These are phyloP conservation scores for Botrytis hyacinthi DNA, from an alignment of 2,329 filamentous ascomycete genomes.

Conservation along the genomic window DNA sequence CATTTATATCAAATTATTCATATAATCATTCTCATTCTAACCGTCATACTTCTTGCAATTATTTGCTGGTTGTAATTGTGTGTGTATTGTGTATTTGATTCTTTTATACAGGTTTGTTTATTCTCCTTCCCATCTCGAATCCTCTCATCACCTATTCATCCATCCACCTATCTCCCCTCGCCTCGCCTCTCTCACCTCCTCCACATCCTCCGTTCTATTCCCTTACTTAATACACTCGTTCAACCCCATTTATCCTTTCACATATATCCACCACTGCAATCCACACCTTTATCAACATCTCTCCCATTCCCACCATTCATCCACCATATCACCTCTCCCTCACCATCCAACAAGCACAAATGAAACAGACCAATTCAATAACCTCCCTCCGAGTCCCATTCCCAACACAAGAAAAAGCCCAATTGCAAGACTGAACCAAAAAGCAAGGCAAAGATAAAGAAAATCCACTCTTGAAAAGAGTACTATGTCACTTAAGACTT, in stretches of 20 bases:
- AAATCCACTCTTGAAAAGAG: constrained; percentile 2
- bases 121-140: background rate
- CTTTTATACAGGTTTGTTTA: constrained; percentile 9
- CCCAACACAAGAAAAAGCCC: constrained; percentile 9
- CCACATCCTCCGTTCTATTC: background rate
- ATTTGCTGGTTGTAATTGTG: background rate
- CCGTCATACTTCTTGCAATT: background rate
- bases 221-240: background rate
- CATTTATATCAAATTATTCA: background rate
- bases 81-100: constrained; percentile 5
- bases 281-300: background rate
- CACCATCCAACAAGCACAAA: background rate
- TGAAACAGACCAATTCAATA: background rate
- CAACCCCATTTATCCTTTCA: background rate
- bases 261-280: background rate
- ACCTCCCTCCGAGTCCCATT: background rate
- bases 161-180: background rate
- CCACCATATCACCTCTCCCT: background rate
- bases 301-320: no score
- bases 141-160: background rate
- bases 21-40: background rate
- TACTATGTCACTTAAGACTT: constrained; percentile 7
- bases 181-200: background rate
- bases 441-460: background rate
- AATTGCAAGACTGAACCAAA: background rate